These are phyloP conservation scores for Argentina anserina DNA, from an alignment of 306 rosid genomes.

Conservation along the genomic window DNA sequence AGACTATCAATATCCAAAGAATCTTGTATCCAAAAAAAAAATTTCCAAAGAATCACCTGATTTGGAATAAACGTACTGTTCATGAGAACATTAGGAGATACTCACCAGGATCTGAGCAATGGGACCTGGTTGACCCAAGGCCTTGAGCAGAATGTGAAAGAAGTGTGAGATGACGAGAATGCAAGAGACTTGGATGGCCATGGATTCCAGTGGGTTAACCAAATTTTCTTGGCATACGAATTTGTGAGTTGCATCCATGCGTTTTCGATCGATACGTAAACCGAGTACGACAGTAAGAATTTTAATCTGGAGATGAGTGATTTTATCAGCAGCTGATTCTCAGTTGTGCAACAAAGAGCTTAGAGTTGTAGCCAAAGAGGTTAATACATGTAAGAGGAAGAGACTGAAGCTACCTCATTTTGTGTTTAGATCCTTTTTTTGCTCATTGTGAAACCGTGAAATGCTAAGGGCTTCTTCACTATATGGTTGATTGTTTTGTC, in stretches of 20 bases:
- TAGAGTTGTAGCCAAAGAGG: background rate
- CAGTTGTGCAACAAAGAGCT: background rate
- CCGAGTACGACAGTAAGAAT: background rate
- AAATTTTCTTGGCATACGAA: constrained; percentile 60
- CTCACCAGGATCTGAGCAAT: constrained; percentile 76
- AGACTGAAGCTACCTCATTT: background rate
- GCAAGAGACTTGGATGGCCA: constrained; percentile 81
- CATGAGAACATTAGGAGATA: background rate
- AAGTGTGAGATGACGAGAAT: constrained; percentile 89
- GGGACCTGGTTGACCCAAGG: constrained; percentile 86
- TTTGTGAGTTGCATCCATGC: constrained; percentile 71
- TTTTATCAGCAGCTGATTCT: background rate
- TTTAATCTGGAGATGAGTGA: background rate
- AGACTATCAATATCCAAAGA: background rate
- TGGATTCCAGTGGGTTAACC: constrained; percentile 72
- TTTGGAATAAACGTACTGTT: too few species aligned
- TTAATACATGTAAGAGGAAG: constrained; percentile 1
- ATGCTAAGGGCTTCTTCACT: constrained; percentile 18
- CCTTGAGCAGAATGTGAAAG: constrained; percentile 70
- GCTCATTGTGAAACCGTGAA: constrained; percentile 28
- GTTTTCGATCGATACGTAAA: background rate
- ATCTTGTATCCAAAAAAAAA: too few species aligned
- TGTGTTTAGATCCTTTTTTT: constrained; percentile 39
- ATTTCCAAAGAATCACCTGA: too few species aligned
- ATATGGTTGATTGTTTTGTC: background rate